These are phyloP conservation scores for Mycena venus DNA, from an alignment of 768 basidiomycete genomes.

Conservation along the genomic window DNA sequence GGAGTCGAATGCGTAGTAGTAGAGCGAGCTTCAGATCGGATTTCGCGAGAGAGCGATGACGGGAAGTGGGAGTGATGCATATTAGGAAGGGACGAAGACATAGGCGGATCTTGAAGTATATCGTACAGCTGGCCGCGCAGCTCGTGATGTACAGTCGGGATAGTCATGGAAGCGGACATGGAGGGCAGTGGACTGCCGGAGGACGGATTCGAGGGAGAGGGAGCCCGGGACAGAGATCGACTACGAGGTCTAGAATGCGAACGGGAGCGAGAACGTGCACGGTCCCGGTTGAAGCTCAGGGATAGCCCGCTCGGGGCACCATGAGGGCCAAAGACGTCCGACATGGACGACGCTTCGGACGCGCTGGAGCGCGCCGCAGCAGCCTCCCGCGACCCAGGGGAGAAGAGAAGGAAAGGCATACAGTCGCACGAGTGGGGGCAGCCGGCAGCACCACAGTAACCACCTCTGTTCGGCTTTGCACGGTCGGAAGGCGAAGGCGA, in stretches of 20 bases:
- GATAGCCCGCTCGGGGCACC: constrained; percentile 33
- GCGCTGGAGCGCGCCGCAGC: constrained; percentile 18
- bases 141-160: constrained; percentile 43
- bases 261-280: constrained; percentile 40
- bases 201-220: constrained; percentile 15
- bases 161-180: constrained; percentile 36
- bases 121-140: constrained; percentile 59
- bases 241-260: constrained; percentile 34
- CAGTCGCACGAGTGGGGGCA: constrained; percentile 38
- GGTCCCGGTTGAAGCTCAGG: constrained; percentile 22
- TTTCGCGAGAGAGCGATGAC: constrained; percentile 35
- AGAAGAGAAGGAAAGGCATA: constrained; percentile 28
- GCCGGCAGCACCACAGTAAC: constrained; percentile 35
- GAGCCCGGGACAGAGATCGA: constrained; percentile 28
- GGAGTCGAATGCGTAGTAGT: neutral
- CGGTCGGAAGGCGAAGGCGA: neutral
- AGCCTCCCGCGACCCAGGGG: constrained; percentile 27
- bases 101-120: constrained; percentile 57
- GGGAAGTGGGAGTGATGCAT: constrained; percentile 40
- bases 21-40: constrained; percentile 18
- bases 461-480: neutral
- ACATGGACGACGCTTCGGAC: neutral
- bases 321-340: neutral
- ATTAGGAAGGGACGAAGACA: constrained; percentile 61
- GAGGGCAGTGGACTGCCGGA: constrained; percentile 31